phyloP scores from a whole-genome alignment of 495 filamentous ascomycete species.

The Neurospora sp. region DNA sequence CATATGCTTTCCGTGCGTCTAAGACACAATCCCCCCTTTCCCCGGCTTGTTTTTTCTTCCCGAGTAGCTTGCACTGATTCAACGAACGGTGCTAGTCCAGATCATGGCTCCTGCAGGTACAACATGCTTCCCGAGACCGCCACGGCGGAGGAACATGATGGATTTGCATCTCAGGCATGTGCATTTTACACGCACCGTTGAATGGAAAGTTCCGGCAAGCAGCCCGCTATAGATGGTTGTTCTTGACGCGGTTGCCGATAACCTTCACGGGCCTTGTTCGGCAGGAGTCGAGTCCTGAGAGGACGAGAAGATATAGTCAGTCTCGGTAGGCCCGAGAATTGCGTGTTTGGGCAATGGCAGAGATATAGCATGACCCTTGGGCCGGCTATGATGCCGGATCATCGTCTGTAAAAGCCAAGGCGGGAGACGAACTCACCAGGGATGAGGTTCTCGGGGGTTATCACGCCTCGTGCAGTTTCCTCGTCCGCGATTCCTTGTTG shows the following conservation, averaged over 20 bases:
- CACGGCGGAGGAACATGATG: neutral
- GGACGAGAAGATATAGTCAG: neutral
- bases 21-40: neutral
- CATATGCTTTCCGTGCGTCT: neutral
- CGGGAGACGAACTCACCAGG: neutral
- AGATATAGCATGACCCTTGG: neutral
- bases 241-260: neutral
- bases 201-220: neutral
- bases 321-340: neutral
- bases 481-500: neutral
- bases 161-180: neutral
- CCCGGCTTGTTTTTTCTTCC: neutral
- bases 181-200: neutral
- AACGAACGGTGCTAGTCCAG: neutral
- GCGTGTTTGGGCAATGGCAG: neutral
- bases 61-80: neutral
- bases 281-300: neutral
- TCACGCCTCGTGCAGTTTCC: neutral
- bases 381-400: neutral
- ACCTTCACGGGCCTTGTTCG: neutral
- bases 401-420: neutral
- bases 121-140: neutral
- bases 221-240: neutral
- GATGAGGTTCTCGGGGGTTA: neutral
- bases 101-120: neutral